phyloP scores from a whole-genome alignment of 495 filamentous ascomycete genomes.

The Aspergillus cristatus region DNA sequence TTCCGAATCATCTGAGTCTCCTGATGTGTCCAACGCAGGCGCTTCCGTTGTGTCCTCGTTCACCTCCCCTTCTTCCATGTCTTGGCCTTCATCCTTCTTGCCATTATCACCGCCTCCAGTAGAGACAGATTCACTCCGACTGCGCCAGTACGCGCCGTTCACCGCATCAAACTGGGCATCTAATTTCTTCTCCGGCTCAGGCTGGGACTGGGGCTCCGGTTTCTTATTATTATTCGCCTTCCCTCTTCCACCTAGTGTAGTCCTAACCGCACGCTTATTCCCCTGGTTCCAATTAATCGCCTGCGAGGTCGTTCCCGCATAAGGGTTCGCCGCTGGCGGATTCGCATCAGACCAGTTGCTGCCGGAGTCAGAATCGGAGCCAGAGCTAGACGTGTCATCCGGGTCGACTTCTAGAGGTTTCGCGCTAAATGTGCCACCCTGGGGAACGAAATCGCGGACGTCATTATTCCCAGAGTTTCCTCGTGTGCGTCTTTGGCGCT shows the following conservation, averaged over 20 bases:
- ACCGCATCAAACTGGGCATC: constrained; percentile 27
- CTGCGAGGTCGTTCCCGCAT: constrained; percentile 19
- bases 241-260: constrained; percentile 20
- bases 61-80: constrained; percentile 18
- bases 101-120: constrained; percentile 5
- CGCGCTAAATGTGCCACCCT: constrained; percentile 28
- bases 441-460: constrained; percentile 29
- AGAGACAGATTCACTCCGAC: constrained; percentile 28
- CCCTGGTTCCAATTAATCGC: constrained; percentile 35
- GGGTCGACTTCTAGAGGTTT: constrained; percentile 25
- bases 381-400: constrained; percentile 25
- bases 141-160: constrained; percentile 33
- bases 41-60: constrained; percentile 8
- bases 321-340: constrained; percentile 9
- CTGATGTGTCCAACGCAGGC: constrained; percentile 11
- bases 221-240: neutral
- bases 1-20: constrained; percentile 31
- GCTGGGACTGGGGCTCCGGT: too few relatives aligned
- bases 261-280: constrained; percentile 26
- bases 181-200: constrained; percentile 5
- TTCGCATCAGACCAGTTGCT: constrained; percentile 10
- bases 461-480: constrained; percentile 15
- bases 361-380: constrained; percentile 14
- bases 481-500: constrained; percentile 20
- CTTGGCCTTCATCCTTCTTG: constrained; percentile 6